Conservation (phyloP, 2,329 filamentous ascomycete genomes). For the Arachnopeziza araneosa region DNA sequence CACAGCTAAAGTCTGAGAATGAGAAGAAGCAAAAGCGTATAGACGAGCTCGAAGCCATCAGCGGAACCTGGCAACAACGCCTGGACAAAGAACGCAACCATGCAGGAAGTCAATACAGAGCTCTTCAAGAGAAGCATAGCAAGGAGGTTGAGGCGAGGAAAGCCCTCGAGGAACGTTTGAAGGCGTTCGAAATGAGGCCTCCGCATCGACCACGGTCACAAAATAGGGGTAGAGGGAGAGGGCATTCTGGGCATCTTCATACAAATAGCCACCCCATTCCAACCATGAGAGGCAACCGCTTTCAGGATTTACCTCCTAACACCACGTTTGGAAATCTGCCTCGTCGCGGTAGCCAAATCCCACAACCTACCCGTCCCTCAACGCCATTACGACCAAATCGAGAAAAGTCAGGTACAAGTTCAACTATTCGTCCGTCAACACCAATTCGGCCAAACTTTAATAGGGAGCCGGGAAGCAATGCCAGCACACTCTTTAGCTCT, state of each 20-base stretch:
- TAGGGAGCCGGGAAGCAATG: conserved; percentile 12
- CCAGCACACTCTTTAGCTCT: conserved; percentile 16
- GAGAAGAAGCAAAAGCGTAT: conserved; percentile 15
- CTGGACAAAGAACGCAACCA: conserved; percentile 19
- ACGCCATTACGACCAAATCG: not conserved
- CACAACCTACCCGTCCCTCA: conserved; percentile 3
- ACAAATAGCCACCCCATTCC: conserved; percentile 1
- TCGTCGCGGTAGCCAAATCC: not conserved
- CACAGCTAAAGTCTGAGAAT: conserved; percentile 11
- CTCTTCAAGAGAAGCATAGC: conserved; percentile 18
- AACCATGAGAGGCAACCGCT: not conserved
- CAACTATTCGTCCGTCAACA: conserved; percentile 12
- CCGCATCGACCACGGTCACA: conserved; percentile 1
- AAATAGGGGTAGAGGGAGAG: conserved; percentile 13
- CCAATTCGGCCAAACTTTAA: conserved; percentile 8
- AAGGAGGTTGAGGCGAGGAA: conserved; percentile 14
- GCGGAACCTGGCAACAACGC: conserved; percentile 16
- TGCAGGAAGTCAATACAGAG: conserved; percentile 17
- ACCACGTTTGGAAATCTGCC: not conserved
- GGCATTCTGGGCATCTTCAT: conserved; percentile 5
- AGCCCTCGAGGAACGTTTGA: conserved; percentile 12
- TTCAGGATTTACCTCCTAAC: not conserved
- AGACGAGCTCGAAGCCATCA: conserved; percentile 12
- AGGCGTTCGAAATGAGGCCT: conserved; percentile 8
- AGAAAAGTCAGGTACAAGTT: not conserved